Evolutionary conservation across 108 stramenopile genomes (phyloP).

Genomic region (Cylindrotheca fusiformis): DNA sequence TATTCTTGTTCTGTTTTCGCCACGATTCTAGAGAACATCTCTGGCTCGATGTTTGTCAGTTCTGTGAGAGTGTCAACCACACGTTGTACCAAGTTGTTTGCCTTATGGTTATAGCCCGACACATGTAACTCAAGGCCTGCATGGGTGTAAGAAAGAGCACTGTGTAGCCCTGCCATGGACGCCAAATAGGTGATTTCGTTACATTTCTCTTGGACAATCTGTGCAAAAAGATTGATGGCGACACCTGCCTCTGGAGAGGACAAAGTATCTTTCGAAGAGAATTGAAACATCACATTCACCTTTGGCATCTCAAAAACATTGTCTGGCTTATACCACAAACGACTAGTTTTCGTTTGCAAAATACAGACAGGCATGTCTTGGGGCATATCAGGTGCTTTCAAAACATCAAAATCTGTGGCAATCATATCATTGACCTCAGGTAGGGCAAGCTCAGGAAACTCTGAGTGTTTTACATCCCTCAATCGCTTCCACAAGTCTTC

Average conservation of each 20-base stretch:
- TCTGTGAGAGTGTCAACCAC: slow-evolving; percentile 34
- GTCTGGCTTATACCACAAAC: slow-evolving; percentile 77
- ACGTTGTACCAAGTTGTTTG: slow-evolving; percentile 49
- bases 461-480: slow-evolving; percentile 14
- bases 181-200: slow-evolving; percentile 71
- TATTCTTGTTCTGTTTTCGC: slow-evolving; percentile 46
- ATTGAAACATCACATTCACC: slow-evolving; percentile 53
- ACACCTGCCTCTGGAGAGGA: slow-evolving; percentile 22
- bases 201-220: slow-evolving; percentile 48
- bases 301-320: slow-evolving; percentile 75
- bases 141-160: slow-evolving; percentile 21
- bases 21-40: slow-evolving; percentile 57
- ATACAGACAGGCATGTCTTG: slow-evolving; percentile 29
- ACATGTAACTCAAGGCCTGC: slow-evolving; percentile 44
- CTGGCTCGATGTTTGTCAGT: slow-evolving; percentile 8
- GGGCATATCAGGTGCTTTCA: slow-evolving; percentile 39
- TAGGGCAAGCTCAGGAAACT: slow-evolving; percentile 25
- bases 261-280: background rate
- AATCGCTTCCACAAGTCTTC: slow-evolving; percentile 5
- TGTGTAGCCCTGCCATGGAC: slow-evolving; percentile 61
- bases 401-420: slow-evolving; percentile 50
- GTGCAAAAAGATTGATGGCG: slow-evolving; percentile 39
- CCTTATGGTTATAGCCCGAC: slow-evolving; percentile 83
- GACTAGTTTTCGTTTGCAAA: slow-evolving; percentile 16
- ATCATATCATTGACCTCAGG: slow-evolving; percentile 55